These are phyloP conservation scores for Lepidium sativum DNA, from an alignment of 345 rosid species.

Conservation along the genomic window DNA sequence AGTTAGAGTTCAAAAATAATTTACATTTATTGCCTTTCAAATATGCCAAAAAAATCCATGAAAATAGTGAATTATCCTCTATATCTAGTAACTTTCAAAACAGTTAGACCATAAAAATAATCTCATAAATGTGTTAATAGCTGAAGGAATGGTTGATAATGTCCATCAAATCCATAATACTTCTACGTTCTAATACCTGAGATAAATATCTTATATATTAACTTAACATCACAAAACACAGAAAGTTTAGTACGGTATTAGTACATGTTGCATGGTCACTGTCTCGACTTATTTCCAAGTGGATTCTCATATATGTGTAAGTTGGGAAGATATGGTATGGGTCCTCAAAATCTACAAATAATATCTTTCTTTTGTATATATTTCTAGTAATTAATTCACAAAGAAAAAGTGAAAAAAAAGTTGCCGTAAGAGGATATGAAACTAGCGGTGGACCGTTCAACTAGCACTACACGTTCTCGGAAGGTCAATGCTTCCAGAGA, in stretches of 20 bases:
- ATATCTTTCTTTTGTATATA: slow-evolving; percentile 5
- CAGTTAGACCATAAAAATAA: too few species aligned
- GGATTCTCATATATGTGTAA: not conserved
- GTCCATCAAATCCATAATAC: too few species aligned
- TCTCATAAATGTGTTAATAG: too few species aligned
- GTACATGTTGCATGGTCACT: slow-evolving; percentile 5
- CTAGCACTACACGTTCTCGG: slow-evolving; percentile 1
- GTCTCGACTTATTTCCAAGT: slow-evolving; percentile 4
- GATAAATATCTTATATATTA: not conserved
- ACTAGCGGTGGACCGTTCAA: slow-evolving; percentile 15
- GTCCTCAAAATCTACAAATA: slow-evolving; percentile 5
- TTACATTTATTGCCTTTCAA: too few species aligned
- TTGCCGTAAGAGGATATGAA: slow-evolving; percentile 15
- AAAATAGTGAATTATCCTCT: too few species aligned
- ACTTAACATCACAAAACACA: not conserved
- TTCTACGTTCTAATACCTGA: not conserved
- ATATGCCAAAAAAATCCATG: too few species aligned
- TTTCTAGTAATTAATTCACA: not conserved
- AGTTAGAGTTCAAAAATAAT: too few species aligned
- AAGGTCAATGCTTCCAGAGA: not conserved
- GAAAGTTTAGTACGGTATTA: slow-evolving; percentile 11
- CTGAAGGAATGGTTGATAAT: too few species aligned
- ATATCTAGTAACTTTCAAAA: too few species aligned
- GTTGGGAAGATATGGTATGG: slow-evolving; percentile 9
- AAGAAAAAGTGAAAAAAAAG: not conserved